Evolutionary conservation across 2,329 filamentous ascomycete species (phyloP).

Genomic region (Exophiala alcalophila): DNA sequence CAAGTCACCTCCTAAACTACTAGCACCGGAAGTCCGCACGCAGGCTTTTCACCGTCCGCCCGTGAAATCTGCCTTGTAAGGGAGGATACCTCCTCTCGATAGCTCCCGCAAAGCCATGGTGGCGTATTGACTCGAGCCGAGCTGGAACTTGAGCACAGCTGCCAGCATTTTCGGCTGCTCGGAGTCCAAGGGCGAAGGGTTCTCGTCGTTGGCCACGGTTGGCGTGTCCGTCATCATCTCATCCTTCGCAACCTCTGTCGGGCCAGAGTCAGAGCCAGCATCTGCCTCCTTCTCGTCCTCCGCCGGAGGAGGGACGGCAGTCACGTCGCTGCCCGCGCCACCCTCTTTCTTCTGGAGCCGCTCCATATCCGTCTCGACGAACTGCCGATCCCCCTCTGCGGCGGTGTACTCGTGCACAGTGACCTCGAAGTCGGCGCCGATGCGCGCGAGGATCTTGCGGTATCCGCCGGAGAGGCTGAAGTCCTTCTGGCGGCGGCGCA

Average conservation of each 20-base stretch:
- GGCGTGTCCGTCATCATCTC: too few relatives aligned
- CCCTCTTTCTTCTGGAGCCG: conserved; percentile 50
- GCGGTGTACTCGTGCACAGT: conserved; percentile 65
- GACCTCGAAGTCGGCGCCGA: conserved; percentile 61
- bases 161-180: conserved; percentile 32
- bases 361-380: conserved; percentile 85
- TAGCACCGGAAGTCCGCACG: too few relatives aligned
- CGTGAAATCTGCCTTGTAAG: conserved; percentile 62
- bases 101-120: conserved; percentile 79
- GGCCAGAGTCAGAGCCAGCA: too few relatives aligned
- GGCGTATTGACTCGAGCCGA: conserved; percentile 77
- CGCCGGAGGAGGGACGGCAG: too few relatives aligned
- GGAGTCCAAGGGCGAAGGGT: too few relatives aligned
- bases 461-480: conserved; percentile 87
- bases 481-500: conserved; percentile 82
- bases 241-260: too few relatives aligned
- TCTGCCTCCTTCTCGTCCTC: too few relatives aligned
- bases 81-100: conserved; percentile 65
- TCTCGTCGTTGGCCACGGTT: too few relatives aligned
- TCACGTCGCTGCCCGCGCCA: too few relatives aligned
- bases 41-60: conserved; percentile 43
- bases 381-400: conserved; percentile 68
- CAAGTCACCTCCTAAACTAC: too few relatives aligned
- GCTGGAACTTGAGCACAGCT: conserved; percentile 63
- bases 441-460: conserved; percentile 74